Conservation (phyloP, 352 stramenopile species). For the Globisporangium middletonii region DNA sequence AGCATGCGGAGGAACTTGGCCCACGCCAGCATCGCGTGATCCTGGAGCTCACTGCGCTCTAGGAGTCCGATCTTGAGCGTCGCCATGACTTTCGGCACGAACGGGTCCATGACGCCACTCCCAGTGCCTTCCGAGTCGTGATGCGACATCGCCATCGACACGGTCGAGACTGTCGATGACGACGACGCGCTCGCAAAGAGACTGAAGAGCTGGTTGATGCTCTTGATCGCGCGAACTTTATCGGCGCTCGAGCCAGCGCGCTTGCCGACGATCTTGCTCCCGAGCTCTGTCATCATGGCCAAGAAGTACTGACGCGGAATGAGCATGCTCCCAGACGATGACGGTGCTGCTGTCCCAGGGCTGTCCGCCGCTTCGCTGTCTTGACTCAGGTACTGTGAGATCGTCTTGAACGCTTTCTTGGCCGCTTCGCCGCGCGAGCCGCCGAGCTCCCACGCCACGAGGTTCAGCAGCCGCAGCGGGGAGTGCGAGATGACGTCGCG, state of each 20-base stretch:
- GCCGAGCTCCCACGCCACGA: constrained; percentile 64
- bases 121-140: constrained; percentile 21
- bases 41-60: constrained; percentile 40
- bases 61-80: constrained; percentile 75
- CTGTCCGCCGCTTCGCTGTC: constrained; percentile 9
- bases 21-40: constrained; percentile 65
- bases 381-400: constrained; percentile 40
- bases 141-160: neutral
- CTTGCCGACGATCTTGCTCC: constrained; percentile 51
- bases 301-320: constrained; percentile 80
- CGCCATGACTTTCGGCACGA: constrained; percentile 88
- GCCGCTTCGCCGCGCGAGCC: constrained; percentile 41
- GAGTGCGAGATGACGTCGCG: constrained; percentile 53
- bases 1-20: constrained; percentile 76
- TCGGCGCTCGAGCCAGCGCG: constrained; percentile 18
- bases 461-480: constrained; percentile 46
- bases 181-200: constrained; percentile 35
- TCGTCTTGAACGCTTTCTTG: constrained; percentile 48
- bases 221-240: constrained; percentile 64
- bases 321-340: constrained; percentile 17
- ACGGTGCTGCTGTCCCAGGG: constrained; percentile 11
- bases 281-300: constrained; percentile 77
- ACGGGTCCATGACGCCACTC: constrained; percentile 60
- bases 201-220: constrained; percentile 63
- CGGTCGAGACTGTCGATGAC: neutral